These are phyloP conservation scores for Calonectria fujianensis DNA, from an alignment of 2,329 filamentous ascomycete species.

Conservation along the genomic window DNA sequence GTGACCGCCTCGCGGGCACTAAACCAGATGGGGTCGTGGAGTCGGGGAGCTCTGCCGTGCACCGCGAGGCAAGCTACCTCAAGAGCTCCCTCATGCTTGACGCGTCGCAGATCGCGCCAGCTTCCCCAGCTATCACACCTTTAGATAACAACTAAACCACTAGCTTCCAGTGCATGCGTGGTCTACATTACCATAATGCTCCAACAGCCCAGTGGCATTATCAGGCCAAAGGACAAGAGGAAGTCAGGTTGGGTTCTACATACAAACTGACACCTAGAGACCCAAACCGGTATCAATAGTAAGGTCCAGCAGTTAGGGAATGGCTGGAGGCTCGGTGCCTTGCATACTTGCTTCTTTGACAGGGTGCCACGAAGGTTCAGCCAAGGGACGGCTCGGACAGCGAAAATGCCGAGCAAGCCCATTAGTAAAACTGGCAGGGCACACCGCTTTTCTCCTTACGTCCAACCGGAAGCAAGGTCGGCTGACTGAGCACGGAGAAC, in stretches of 20 bases:
- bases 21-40: background rate
- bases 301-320: background rate
- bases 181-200: background rate
- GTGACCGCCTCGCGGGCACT: background rate
- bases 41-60: conserved; percentile 10
- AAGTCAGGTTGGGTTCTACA: background rate
- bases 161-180: background rate
- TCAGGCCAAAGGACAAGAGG: background rate
- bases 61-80: background rate
- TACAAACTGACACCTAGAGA: background rate
- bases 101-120: conserved; percentile 5
- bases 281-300: background rate
- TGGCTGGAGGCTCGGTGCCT: background rate
- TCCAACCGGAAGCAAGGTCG: background rate
- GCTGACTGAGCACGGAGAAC: background rate
- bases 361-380: background rate
- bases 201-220: background rate
- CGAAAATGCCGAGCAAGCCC: background rate
- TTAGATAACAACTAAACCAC: background rate
- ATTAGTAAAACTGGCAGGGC: background rate
- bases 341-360: background rate
- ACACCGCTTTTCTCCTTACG: conserved; percentile 9
- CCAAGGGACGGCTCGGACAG: background rate
- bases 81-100: background rate
- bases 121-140: background rate